Evolutionary conservation across 495 filamentous ascomycete genomes (phyloP).

Genomic region (Tuber indicum): DNA sequence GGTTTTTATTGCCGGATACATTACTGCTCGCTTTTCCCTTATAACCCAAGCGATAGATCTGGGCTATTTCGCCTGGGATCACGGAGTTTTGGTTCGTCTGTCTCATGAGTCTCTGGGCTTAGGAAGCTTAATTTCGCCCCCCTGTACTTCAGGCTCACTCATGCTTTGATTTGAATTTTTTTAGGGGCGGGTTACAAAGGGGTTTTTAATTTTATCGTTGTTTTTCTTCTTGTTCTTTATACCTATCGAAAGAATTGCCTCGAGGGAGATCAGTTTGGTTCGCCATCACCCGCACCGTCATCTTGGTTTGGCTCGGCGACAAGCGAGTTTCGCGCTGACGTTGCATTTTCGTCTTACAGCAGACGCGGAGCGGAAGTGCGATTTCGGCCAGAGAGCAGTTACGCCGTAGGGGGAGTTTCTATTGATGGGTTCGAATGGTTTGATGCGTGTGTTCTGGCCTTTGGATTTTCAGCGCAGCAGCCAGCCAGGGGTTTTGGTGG

Average conservation of each 20-base stretch:
- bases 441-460: constrained; percentile 98
- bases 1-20: constrained; percentile 97
- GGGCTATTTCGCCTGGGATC: constrained; percentile 93
- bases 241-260: constrained; percentile 65
- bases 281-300: constrained; percentile 41
- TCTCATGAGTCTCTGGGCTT: constrained; percentile 3
- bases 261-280: constrained; percentile 60
- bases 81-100: constrained; percentile 88
- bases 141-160: constrained; percentile 45
- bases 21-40: constrained; percentile 95
- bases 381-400: constrained; percentile 95
- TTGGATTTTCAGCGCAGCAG: constrained; percentile 69
- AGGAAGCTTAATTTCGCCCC: constrained; percentile 19
- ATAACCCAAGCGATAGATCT: constrained; percentile 93
- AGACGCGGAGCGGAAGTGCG: constrained; percentile 70
- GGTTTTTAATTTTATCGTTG: constrained; percentile 64
- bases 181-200: constrained; percentile 58
- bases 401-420: constrained; percentile 90
- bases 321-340: not conserved
- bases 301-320: not conserved
- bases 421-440: constrained; percentile 63
- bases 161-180: not conserved
- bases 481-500: constrained; percentile 75
- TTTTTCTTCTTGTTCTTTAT: constrained; percentile 71
- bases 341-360: constrained; percentile 49